Base-by-base conservation (phyloP, 2,329 filamentous ascomycete species). In the Colletotrichum destructivum region DNA sequence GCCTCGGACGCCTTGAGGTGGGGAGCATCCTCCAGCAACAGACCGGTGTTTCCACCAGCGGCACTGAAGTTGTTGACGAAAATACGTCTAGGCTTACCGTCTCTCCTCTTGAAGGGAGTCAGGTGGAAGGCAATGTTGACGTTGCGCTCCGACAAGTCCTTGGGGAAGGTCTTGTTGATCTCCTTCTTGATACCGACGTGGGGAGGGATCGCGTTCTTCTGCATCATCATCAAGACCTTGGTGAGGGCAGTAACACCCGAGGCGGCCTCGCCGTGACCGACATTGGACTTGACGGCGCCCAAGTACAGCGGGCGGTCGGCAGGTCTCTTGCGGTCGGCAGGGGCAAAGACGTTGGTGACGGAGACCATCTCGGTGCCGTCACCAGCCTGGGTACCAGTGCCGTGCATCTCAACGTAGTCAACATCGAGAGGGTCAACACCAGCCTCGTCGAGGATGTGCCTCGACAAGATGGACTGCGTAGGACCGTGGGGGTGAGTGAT, bases 371-470 rank as follows among this genome's bases (percentile, higher is more conserved):
- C 95, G 4, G 90, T 92, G 9, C 90, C 91, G 77, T 97, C 94
- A 72, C 93, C 94, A 42, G 93, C 94, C 80, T 96, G 93, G 0
- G 94, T 97, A 42, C 94, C 94, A 3, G 94, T 97, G 16, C 93
- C 94, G 80, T 97, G 94, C 91, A 96, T 94, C 82, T 97, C 94
- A 11, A 97, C 91, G 77, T 96, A 97, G 80, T 91, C 91, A 60
- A 97, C 88, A 74, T 95, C 92, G 62, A 90, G 87, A 2, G 94
- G 92, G 77, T 95, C 91, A 26, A 96, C 88, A 70, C 92, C 91
- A 52, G 93, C 91, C 54, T 93, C 89, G 59, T 92, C 88, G 1
- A 96, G 85, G 38, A 96, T 90, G 49, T 89, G 86, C 67, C 89
- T 88, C 76, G 92, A 96, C 13, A 96, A 83, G 59, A 88, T 85